A percentile compares a stretch with the other conserved stretches of the same genome.
Conservation (phyloP, 1,284 basidiomycete species). For the Cryptococcus hybrid region DNA sequence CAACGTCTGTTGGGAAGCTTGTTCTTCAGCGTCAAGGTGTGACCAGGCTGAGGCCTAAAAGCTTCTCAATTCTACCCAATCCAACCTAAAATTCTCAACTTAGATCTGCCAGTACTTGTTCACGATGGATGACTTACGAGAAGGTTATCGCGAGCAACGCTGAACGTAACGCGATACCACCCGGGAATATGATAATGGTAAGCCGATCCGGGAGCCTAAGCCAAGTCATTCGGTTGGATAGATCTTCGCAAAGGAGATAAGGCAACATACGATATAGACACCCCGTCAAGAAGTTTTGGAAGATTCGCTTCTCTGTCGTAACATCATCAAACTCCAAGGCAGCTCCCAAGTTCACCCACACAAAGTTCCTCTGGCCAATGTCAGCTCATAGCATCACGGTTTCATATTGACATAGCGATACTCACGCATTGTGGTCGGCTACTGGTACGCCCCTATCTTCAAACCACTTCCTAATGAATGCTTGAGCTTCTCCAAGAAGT, state of each 20-base stretch:
- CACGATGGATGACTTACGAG: conserved; percentile 13
- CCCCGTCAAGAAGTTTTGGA: conserved; percentile 47
- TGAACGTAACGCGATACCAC: conserved; percentile 46
- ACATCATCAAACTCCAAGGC: conserved; percentile 34
- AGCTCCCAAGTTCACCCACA: conserved; percentile 44
- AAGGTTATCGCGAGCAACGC: conserved; percentile 39
- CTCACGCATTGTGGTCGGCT: conserved; percentile 42
- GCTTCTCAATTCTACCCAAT: conserved; percentile 32
- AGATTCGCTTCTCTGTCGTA: conserved; percentile 41
- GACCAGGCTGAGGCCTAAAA: conserved; percentile 15
- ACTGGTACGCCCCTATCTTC: conserved; percentile 38
- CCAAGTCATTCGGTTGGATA: background rate
- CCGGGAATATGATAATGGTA: conserved; percentile 40
- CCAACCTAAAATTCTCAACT: conserved; percentile 20
- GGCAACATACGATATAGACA: conserved; percentile 41
- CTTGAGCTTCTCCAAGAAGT: conserved; percentile 39
- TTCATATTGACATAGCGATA: background rate
- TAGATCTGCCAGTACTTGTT: background rate
- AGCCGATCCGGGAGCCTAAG: conserved; percentile 37
- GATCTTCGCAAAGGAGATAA: background rate
- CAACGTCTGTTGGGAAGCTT: too few relatives aligned
- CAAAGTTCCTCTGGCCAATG: conserved; percentile 34
- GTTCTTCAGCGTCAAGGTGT: too few relatives aligned
- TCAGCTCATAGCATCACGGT: background rate
- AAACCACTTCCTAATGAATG: conserved; percentile 42